Conservation (phyloP, 164 flowering plant species). For the Annona cherimola region DNA sequence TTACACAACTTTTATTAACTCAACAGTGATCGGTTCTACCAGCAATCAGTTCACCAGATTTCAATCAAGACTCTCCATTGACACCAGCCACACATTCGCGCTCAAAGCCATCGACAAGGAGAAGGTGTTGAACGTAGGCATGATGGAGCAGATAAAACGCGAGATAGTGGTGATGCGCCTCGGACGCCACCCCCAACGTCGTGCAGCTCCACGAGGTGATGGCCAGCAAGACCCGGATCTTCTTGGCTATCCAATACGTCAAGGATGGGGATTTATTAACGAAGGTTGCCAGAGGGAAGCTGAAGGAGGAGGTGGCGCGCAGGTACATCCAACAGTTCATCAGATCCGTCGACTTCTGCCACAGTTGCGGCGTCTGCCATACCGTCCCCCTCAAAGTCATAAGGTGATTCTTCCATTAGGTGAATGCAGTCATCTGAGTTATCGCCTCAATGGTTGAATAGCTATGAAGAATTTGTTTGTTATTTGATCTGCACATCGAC, state of each 20-base stretch:
- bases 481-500: too few relatives aligned
- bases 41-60: too few relatives aligned
- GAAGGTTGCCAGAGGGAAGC: constrained; percentile 58
- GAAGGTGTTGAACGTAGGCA: constrained; percentile 41
- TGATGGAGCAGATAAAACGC: constrained; percentile 65
- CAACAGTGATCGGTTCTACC: too few relatives aligned
- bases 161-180: constrained; percentile 72
- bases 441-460: too few relatives aligned
- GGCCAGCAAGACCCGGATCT: constrained; percentile 71
- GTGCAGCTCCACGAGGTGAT: constrained; percentile 72
- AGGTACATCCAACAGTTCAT: constrained; percentile 74
- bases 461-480: too few relatives aligned
- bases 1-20: too few relatives aligned
- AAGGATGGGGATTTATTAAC: constrained; percentile 77
- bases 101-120: constrained; percentile 60
- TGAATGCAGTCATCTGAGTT: too few relatives aligned
- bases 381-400: too few relatives aligned
- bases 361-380: constrained; percentile 75
- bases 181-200: constrained; percentile 68
- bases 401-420: too few relatives aligned
- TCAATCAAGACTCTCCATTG: too few relatives aligned
- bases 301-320: constrained; percentile 53
- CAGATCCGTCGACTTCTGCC: constrained; percentile 73
- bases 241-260: constrained; percentile 66
- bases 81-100: too few relatives aligned